Base-by-base conservation (phyloP, 768 basidiomycete species). In the Auricularia sp. region DNA sequence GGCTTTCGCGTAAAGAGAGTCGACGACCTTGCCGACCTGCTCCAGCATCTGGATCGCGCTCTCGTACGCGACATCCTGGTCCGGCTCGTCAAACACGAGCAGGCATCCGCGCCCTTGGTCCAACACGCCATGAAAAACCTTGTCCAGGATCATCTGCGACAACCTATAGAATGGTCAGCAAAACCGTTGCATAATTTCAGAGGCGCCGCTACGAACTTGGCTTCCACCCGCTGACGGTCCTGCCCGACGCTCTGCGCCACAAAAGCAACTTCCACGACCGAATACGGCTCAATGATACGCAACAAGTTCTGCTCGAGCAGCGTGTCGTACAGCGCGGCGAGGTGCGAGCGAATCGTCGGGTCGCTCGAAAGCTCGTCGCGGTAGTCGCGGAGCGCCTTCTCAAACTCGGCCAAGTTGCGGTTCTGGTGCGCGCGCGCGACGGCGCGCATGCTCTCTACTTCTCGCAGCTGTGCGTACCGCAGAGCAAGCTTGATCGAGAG, bases 81-180 rank as follows among this genome's bases (percentile, higher is more conserved):
- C 88, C 1, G 85, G 84, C 73, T 92, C 81, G 64, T 97, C 91
- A 66, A 90, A 98, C n/a, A 98, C 86, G 61, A 97, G 77, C 61
- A 98, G 76, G 71, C 93, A 94, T 0, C 94, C 94, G 2, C 91
- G 83, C 34, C 93, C 93, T 73, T 98, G 96, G 73, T 98, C 96
- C n/a, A 99, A 81, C 1, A 99, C 94, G 4, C 96, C 96, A 67
- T 92, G 84, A 67, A 98, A 84, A 1, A 95, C 85, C 69, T 95
- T 95, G 76, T 98, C 96, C 43, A 98, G 78, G 67, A 98, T 99
- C 96, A 99, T 98, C 73, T 99, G 96, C 36, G 91, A 93, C 34
- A 98, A 77, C 73, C 95, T 96, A 69, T 10, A 1, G 43, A 10
- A 18, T 10, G 43, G 18, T 44, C 43, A 44, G 43, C 43, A 29